phyloP scores from a whole-genome alignment of 2,329 filamentous ascomycete species.

The Pseudopithomyces maydicus region DNA sequence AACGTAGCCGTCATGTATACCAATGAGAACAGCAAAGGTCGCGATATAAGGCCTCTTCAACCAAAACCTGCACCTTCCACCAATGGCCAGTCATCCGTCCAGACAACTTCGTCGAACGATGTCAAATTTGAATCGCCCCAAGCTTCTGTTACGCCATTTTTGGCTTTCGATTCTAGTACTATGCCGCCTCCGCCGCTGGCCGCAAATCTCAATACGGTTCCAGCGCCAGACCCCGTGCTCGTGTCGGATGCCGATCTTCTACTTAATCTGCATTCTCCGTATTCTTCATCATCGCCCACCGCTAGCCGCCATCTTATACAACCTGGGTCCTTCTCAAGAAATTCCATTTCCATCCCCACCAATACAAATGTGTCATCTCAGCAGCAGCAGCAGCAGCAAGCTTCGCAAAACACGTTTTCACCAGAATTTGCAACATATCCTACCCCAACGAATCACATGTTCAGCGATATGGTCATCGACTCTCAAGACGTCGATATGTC shows the following conservation, averaged over 20 bases:
- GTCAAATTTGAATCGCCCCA: slow-evolving; percentile 34
- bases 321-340: slow-evolving; percentile 24
- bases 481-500: slow-evolving; percentile 79
- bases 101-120: slow-evolving; percentile 34
- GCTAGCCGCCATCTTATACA: slow-evolving; percentile 18
- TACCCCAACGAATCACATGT: slow-evolving; percentile 32
- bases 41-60: slow-evolving; percentile 24
- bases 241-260: slow-evolving; percentile 55
- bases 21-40: slow-evolving; percentile 47
- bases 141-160: slow-evolving; percentile 24
- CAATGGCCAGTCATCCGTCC: slow-evolving; percentile 34
- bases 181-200: slow-evolving; percentile 40
- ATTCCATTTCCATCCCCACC: slow-evolving; percentile 26
- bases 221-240: slow-evolving; percentile 39
- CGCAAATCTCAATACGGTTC: slow-evolving; percentile 24
- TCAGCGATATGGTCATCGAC: slow-evolving; percentile 70
- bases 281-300: slow-evolving; percentile 31
- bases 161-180: slow-evolving; percentile 31
- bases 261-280: slow-evolving; percentile 57
- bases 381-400: slow-evolving; percentile 9
- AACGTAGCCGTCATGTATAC: slow-evolving; percentile 83
- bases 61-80: slow-evolving; percentile 27
- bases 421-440: slow-evolving; percentile 32
- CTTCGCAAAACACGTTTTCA: slow-evolving; percentile 26
- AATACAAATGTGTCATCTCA: slow-evolving; percentile 6